Percentiles rank a stretch among this genome's conserved stretches.
Conservation (phyloP, 257 asterid genomes). For the Solanum rostratum region DNA sequence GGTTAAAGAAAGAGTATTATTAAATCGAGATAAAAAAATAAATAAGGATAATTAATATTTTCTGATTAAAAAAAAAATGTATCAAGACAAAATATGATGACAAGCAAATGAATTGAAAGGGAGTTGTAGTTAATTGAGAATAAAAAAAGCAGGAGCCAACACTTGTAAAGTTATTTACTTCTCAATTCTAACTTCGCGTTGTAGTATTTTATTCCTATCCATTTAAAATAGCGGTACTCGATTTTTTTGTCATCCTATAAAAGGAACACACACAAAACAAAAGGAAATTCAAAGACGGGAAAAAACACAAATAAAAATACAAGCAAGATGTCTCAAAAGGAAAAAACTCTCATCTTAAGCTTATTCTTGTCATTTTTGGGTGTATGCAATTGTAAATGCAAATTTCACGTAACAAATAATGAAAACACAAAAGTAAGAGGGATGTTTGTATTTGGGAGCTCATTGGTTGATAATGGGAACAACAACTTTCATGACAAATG, state of each 20-base stretch:
- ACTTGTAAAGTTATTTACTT: neutral
- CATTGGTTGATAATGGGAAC: constrained; percentile 76
- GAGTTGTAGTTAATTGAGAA: neutral
- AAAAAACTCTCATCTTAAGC: neutral
- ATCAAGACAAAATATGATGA: neutral
- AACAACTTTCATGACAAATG: constrained; percentile 47
- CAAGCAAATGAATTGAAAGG: too few species aligned
- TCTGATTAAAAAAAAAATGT: too few species aligned
- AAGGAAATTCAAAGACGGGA: neutral
- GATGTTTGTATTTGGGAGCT: constrained; percentile 82
- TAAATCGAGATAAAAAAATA: neutral
- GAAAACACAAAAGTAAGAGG: constrained; percentile 23
- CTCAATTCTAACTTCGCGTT: neutral
- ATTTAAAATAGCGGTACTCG: neutral
- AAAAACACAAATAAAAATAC: neutral
- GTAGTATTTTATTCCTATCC: neutral
- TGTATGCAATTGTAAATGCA: neutral
- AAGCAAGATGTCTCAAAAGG: neutral
- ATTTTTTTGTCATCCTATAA: neutral
- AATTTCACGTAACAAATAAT: neutral
- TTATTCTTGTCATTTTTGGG: neutral
- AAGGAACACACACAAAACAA: neutral
- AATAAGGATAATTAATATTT: neutral
- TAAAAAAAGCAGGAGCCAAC: neutral
- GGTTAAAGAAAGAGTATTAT: too few species aligned